Evolutionary conservation across 2,329 filamentous ascomycete genomes (phyloP), one percentile per base, ranked within the genome.

Genomic region (Ilyonectria mors-panacis): DNA sequence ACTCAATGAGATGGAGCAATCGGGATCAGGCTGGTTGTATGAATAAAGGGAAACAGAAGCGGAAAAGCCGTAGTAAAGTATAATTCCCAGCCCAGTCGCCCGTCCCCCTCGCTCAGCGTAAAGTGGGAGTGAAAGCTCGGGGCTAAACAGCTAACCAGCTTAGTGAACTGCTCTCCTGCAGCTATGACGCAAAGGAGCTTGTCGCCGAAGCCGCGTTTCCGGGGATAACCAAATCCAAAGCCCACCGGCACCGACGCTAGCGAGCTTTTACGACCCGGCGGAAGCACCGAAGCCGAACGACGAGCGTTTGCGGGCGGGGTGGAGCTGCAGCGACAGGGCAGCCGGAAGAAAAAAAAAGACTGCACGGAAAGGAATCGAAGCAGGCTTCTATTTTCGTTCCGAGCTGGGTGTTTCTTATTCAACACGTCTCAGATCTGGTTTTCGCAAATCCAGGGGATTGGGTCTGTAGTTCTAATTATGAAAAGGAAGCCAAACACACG

Each of bases 111-210:
- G 21, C 21, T 45, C 59, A 42, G 26, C n/a, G n/a, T 15, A 13
- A 42, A 33, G 8, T 8, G 35, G 12, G 4, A 23, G 8, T 10
- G 19, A 10, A 45, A 45, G 10, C n/a, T 21, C 12, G 19, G 44
- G 6, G 13, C 17, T 39, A n/a, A 48, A 50, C 15, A 50, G 26
- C 47, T 28, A n/a, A 48, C 30, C 15, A 50, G 47, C 47, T 28
- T 50, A 47, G 45, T 26, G 21, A 50, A 50, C 55, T n/a, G 13
- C 8, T 26, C 48, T 57, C 57, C 45, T 60, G 65, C 64, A 70
- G 56, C 67, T 73, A 75, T 75, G 73, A 75, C 73, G 73, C 68
- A 74, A 21, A 45, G 19, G 19, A n/a, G 39, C 39, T 1, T 19
- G 42, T 26, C 30, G 54, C 55, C 33, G 37, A 53, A 63, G 55